Evolutionary conservation across 2,329 filamentous ascomycete genomes (phyloP).

Genomic region (Colletotrichum lupini): DNA sequence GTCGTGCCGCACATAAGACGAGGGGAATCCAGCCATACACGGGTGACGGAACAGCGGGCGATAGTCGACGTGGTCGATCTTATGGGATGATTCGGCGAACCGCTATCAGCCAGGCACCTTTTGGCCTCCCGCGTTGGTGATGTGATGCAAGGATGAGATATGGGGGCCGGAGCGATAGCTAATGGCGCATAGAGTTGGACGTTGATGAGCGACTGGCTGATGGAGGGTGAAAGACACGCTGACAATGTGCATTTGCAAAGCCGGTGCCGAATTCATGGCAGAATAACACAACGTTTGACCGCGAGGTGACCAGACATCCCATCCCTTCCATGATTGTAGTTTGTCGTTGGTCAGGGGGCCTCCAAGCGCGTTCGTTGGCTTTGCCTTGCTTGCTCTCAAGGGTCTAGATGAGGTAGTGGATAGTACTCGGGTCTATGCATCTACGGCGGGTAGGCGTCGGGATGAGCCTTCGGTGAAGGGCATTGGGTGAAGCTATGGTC

Average conservation of each 20-base stretch:
- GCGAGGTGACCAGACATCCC: background rate
- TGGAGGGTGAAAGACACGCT: slow-evolving; percentile 1
- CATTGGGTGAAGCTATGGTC: background rate
- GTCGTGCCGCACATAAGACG: slow-evolving; percentile 6
- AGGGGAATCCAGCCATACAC: slow-evolving; percentile 3
- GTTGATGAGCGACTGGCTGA: background rate
- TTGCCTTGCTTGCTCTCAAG: background rate
- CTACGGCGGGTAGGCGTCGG: slow-evolving; percentile 10
- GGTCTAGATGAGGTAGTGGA: background rate
- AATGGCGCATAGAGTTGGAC: background rate
- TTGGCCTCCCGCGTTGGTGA: slow-evolving; percentile 11
- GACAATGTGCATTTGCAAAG: background rate
- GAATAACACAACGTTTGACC: slow-evolving; percentile 1
- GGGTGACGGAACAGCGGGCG: background rate
- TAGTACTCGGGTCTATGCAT: background rate
- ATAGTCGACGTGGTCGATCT: slow-evolving; percentile 2
- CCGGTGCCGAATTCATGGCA: background rate
- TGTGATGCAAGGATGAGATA: slow-evolving; percentile 28
- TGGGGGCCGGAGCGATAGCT: background rate
- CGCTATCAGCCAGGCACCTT: background rate
- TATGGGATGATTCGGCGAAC: slow-evolving; percentile 11
- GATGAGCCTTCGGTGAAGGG: slow-evolving; percentile 26
- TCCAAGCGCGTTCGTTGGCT: background rate
- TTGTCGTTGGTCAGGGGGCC: background rate
- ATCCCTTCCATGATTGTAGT: background rate